Evolutionary conservation across 768 basidiomycete species (phyloP).

Genomic region (Candolleomyces efflorescens): DNA sequence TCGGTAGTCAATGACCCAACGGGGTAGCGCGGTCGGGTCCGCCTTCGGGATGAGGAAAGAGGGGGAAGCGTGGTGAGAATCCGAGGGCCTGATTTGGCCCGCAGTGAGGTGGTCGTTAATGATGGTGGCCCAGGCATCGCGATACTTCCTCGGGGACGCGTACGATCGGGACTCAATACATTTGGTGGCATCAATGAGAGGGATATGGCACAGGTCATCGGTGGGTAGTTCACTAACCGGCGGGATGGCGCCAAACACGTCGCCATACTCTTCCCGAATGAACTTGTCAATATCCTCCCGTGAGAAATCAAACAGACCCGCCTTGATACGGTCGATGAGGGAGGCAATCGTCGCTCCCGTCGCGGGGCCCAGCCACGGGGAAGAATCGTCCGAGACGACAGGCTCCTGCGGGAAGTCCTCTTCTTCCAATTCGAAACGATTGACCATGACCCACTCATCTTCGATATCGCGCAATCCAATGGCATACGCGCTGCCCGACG

Average conservation of each 20-base stretch:
- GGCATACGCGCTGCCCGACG: no score
- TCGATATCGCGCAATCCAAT: no score
- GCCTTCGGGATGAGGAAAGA: constrained; percentile 27
- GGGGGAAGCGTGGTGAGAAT: constrained; percentile 25
- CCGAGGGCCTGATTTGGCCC: constrained; percentile 24
- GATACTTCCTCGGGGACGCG: constrained; percentile 25
- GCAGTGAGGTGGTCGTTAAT: constrained; percentile 24
- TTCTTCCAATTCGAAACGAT: no score
- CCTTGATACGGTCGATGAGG: not conserved
- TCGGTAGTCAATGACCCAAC: no score
- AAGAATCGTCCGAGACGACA: not conserved
- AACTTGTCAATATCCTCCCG: not conserved
- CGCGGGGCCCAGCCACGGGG: not conserved
- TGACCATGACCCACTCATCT: no score
- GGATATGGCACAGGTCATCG: constrained; percentile 7
- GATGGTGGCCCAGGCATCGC: constrained; percentile 22
- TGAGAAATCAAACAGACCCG: not conserved
- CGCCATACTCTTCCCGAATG: not conserved
- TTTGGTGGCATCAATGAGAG: constrained; percentile 21
- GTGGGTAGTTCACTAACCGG: constrained; percentile 10
- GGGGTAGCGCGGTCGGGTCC: no score
- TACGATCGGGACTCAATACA: constrained; percentile 18
- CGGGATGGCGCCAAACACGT: constrained; percentile 14
- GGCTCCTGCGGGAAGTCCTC: not conserved
- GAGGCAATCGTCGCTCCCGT: not conserved